A percentile compares a stretch with the other conserved stretches of the same genome.
Conservation (phyloP, 768 basidiomycete species). For the Lactarius pseudohatsudake region DNA sequence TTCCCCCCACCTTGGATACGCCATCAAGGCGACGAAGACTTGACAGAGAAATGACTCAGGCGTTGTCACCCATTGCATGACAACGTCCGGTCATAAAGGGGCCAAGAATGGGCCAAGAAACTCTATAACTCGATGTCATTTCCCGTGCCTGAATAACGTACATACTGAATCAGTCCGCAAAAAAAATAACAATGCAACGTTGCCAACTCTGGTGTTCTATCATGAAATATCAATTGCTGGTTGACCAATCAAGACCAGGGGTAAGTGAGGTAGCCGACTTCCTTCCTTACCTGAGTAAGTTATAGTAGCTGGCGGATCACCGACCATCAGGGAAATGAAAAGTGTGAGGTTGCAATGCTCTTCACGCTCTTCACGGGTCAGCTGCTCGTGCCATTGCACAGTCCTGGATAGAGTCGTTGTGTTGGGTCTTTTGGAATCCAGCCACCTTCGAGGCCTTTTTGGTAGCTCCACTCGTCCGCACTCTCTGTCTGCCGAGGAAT, state of each 20-base stretch:
- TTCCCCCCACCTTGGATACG: not conserved
- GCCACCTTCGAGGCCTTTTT: slow-evolving; percentile 68
- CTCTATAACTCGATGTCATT: not conserved
- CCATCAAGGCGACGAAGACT: not conserved
- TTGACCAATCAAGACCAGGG: not conserved
- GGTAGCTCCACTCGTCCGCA: slow-evolving; percentile 76
- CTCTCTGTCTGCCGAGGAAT: slow-evolving; percentile 50
- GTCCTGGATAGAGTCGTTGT: slow-evolving; percentile 60
- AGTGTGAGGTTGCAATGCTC: not conserved
- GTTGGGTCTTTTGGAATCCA: slow-evolving; percentile 76
- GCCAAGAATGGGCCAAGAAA: not conserved
- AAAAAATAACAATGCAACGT: not conserved
- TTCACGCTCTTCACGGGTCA: slow-evolving; percentile 1
- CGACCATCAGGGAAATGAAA: not conserved
- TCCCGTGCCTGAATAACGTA: not conserved
- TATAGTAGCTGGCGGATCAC: not conserved
- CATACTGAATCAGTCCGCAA: not conserved
- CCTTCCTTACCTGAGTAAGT: not conserved
- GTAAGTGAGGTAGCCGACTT: not conserved
- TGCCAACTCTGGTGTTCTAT: not conserved
- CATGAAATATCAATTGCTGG: not conserved
- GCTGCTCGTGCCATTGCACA: slow-evolving; percentile 42
- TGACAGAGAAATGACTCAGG: not conserved
- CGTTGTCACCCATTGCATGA: not conserved
- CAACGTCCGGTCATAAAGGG: not conserved